These are phyloP conservation scores for Tuctoria greenei DNA, from an alignment of 176 grass and related monocot species.

Conservation along the genomic window DNA sequence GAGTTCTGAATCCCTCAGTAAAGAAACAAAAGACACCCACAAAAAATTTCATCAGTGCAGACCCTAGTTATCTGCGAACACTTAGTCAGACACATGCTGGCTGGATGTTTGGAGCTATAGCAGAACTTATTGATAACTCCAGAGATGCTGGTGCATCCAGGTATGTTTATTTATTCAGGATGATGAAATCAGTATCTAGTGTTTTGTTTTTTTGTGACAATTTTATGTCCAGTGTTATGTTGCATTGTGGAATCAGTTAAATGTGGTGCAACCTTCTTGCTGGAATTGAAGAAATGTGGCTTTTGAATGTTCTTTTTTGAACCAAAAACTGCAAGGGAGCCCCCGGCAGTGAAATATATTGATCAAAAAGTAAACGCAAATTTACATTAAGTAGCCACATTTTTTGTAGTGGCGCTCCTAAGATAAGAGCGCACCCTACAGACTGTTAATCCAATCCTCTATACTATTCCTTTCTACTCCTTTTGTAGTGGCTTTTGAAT, in stretches of 20 bases:
- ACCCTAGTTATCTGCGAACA: constrained; percentile 77
- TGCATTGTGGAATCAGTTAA: constrained; percentile 13
- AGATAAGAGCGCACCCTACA: no score
- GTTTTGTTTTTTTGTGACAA: constrained; percentile 8
- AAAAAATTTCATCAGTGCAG: constrained; percentile 64
- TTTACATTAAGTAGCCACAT: no score
- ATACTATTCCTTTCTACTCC: no score
- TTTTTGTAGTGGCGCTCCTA: no score
- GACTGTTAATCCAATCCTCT: no score
- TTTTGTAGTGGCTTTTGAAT: no score
- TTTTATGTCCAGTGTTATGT: constrained; percentile 5
- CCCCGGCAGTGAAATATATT: no score
- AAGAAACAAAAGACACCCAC: constrained; percentile 21
- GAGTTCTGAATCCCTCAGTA: constrained; percentile 30
- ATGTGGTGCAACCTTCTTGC: not conserved
- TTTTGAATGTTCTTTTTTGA: not conserved
- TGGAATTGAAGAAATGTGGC: no score
- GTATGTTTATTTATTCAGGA: constrained; percentile 41
- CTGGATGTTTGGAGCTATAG: constrained; percentile 92
- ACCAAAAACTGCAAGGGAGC: no score
- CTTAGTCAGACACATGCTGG: constrained; percentile 84
- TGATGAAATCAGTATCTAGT: not conserved
- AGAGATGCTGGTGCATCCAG: constrained; percentile 75
- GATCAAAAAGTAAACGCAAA: no score
- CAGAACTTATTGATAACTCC: constrained; percentile 91